These are phyloP conservation scores for Spatholobus suberectus DNA, from an alignment of 306 rosid species.

Conservation along the genomic window DNA sequence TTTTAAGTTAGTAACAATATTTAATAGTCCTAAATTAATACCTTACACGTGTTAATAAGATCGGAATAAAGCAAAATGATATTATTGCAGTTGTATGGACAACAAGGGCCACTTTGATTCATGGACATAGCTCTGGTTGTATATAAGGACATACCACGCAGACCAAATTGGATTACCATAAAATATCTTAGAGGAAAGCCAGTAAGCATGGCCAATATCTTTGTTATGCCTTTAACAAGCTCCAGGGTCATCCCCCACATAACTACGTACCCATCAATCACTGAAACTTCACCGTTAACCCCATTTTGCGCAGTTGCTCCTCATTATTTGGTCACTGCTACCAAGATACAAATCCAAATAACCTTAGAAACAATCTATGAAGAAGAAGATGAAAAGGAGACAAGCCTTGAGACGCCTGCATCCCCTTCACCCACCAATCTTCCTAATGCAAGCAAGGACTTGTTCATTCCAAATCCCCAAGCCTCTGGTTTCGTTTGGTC, in stretches of 20 bases:
- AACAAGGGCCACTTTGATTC: background rate
- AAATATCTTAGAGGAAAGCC: background rate
- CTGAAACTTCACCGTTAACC: background rate
- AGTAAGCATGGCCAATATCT: background rate
- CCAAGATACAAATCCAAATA: background rate
- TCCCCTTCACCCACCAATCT: background rate
- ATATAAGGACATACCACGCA: background rate
- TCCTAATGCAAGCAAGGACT: background rate
- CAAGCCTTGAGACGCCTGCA: background rate
- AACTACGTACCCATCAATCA: background rate
- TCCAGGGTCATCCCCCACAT: background rate
- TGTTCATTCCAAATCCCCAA: background rate
- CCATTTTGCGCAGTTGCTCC: slow-evolving; percentile 14
- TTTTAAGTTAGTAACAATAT: too few relatives aligned
- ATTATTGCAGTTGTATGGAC: background rate
- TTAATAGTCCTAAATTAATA: background rate
- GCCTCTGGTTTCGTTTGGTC: background rate
- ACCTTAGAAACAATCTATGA: slow-evolving; percentile 20
- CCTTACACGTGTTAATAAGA: background rate
- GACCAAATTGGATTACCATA: background rate
- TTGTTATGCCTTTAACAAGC: background rate
- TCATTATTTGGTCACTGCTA: background rate
- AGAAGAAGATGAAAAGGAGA: slow-evolving; percentile 41
- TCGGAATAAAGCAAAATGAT: background rate
- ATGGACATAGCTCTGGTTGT: background rate